Base-by-base conservation (phyloP, 345 rosid species). In the Euclidium syriacum region DNA sequence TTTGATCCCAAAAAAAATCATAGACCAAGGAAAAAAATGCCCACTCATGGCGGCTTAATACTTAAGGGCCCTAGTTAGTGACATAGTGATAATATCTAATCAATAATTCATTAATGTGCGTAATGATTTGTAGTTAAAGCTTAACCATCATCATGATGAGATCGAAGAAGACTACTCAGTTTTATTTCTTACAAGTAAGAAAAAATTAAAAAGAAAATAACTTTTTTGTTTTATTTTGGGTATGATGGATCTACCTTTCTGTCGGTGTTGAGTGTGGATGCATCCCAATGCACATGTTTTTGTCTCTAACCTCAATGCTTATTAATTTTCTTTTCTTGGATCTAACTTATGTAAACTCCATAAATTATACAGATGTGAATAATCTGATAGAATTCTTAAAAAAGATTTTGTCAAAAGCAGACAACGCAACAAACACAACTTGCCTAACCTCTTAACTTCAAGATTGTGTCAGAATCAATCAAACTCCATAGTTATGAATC, bases 221-320 rank as follows among this genome's bases (percentile, higher is more conserved):
- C 6, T 2, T 2, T 18, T 58, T 27, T 30, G 58, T 42, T 40
- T 39, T 48, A 34, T 15, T 49, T 48, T 11, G 44, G 27, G 30
- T 50, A 42, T 1, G 25, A 34, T 61, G 54, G 50, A 61, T 69
- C 67, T 34, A 69, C 34, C 50, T 61, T 20, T 35, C 32, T 62
- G 68, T 69, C 73, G 74, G 74, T 70, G 63, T 50, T 20, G 50
- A 26, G 56, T 62, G 63, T 53, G 68, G 63, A 62, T 15, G 33
- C 68, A 62, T 61, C 49, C 55, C 35, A 20, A 26, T 20, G 34
- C 68, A 69, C 73, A 60, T 69, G 73, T 19, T 25, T 52, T 10
- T 68, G 49, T 33, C 55, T 15, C 27, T 51, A 23, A 58, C 14
- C 73, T 59, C 54, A 25, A 42, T 20, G 51, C 49, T 39, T 38